Base-by-base conservation (phyloP, 2,329 filamentous ascomycete species). In the Fusarium azukiicola region DNA sequence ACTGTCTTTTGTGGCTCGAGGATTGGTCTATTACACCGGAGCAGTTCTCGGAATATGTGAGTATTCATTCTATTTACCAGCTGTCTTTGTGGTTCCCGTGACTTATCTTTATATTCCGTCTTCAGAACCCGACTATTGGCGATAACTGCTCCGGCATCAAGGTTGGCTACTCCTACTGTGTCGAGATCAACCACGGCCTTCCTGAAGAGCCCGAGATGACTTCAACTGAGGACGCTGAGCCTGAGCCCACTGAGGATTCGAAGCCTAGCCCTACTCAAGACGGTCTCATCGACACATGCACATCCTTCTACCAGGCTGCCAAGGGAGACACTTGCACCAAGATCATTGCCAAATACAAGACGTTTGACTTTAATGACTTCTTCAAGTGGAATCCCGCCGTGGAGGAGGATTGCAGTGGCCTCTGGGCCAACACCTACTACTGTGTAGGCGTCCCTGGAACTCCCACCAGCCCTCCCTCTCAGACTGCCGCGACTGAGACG, bases 101-200 rank as follows among this genome's bases (percentile, higher is more conserved):
- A n/a, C 54, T 42, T 19, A 61, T 36, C 38, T 47, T 71, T 50
- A 23, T 27, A 67, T 71, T 23, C 27, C 38, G 32, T 16, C 56
- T 52, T 38, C 52, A 74, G 73, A 75, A 75, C 49, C 73, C 69
- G 6, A 66, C 21, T 36, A 47, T 75, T 56, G 46, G 58, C 19
- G 56, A 69, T 44, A 38, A 74, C 69, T 74, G 73, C 73, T 46
- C 32, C 23, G 73, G 75, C 40, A 68, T 77, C 32, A 23, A 68
- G 42, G 46, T 71, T 21, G 75, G 75, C 32, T 42, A 67, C 23
- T n/a, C 72, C 21, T 77, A 77, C 67, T 77, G 75, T 47, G 61
- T 77, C 36, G 72, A 77, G 44, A 61, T 72, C 40, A 74, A 74
- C 21, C 9, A 69, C 47, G 69, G 73, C 16, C 6, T 40, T 21